Percentiles rank a stretch among this genome's conserved stretches.
phyloP scores from a whole-genome alignment of 2,329 filamentous ascomycete genomes.

The Pseudocercospora eumusae region DNA sequence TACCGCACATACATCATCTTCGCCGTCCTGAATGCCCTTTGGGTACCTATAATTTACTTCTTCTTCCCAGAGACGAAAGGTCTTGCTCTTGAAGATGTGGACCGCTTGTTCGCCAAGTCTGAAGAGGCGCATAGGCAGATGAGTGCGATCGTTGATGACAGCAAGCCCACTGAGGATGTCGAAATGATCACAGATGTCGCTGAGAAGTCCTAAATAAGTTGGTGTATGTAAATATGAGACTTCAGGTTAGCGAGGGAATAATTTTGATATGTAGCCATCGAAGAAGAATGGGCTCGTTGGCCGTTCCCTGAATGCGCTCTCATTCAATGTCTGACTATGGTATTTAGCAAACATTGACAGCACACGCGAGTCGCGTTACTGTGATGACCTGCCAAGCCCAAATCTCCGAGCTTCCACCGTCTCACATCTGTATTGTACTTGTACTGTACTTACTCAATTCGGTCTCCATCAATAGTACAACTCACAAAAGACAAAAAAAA shows the following conservation, averaged over 20 bases:
- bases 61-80: constrained; percentile 64
- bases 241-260: neutral
- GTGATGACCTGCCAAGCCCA: too few species aligned
- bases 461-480: too few species aligned
- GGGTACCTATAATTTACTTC: constrained; percentile 58
- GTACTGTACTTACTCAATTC: too few species aligned
- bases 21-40: constrained; percentile 30
- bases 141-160: constrained; percentile 19
- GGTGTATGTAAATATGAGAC: neutral
- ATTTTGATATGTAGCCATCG: neutral
- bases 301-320: too few species aligned
- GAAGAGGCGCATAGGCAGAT: constrained; percentile 29
- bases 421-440: too few species aligned
- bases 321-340: too few species aligned
- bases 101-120: constrained; percentile 59
- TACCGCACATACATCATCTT: constrained; percentile 57
- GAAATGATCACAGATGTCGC: constrained; percentile 22
- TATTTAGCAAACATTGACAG: neutral
- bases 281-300: neutral
- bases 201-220: constrained; percentile 10
- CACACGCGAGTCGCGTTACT: neutral
- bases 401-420: too few species aligned
- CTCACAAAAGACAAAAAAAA: too few species aligned
- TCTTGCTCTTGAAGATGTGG: constrained; percentile 64
- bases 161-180: constrained; percentile 15